Evolutionary conservation across 345 rosid genomes (phyloP).

Genomic region (Pistacia vera): DNA sequence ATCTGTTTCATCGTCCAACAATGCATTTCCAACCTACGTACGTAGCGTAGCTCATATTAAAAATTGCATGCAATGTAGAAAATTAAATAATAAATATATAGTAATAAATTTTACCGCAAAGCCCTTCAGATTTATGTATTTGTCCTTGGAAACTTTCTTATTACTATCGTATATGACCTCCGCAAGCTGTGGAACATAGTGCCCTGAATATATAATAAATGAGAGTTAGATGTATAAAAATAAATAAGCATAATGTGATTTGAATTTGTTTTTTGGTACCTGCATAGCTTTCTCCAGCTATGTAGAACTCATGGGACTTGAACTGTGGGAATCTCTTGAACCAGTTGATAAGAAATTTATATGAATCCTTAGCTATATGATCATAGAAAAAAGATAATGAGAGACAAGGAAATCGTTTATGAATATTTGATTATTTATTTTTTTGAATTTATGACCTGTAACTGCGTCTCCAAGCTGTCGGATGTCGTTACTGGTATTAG

Average conservation of each 20-base stretch:
- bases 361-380: slow-evolving; percentile 51
- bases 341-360: slow-evolving; percentile 65
- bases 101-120: slow-evolving; percentile 46
- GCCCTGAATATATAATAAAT: slow-evolving; percentile 41
- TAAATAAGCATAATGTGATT: not conserved
- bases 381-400: not conserved
- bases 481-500: slow-evolving; percentile 50
- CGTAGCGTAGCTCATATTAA: no score
- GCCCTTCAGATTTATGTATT: slow-evolving; percentile 71
- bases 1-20: slow-evolving; percentile 78
- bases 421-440: no score
- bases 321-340: slow-evolving; percentile 67
- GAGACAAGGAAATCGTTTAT: no score
- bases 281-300: slow-evolving; percentile 77
- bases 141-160: slow-evolving; percentile 37
- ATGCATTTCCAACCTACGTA: slow-evolving; percentile 68
- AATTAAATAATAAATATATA: no score
- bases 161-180: slow-evolving; percentile 58
- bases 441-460: slow-evolving; percentile 36
- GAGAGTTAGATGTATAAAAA: not conserved
- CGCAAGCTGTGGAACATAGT: slow-evolving; percentile 84
- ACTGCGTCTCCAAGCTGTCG: slow-evolving; percentile 52
- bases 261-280: slow-evolving; percentile 28
- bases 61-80: no score
- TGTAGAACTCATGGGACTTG: slow-evolving; percentile 60